Conservation (phyloP, 495 filamentous ascomycete genomes). For the Darksidea phi region DNA sequence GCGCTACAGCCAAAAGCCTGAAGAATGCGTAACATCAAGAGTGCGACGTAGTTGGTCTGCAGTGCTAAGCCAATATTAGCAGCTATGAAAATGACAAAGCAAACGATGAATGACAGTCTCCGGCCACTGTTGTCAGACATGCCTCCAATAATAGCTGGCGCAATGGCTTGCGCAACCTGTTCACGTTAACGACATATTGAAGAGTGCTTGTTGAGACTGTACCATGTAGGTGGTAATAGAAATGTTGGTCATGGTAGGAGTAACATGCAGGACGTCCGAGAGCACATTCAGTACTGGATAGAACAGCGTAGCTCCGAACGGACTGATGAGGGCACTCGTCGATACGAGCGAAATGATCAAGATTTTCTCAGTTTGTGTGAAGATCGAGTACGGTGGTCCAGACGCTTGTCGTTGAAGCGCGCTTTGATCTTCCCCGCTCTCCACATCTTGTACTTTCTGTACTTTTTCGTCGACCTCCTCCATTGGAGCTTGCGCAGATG, state of each 20-base stretch:
- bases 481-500: too few species aligned
- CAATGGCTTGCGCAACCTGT: slow-evolving; percentile 43
- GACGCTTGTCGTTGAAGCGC: slow-evolving; percentile 10
- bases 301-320: slow-evolving; percentile 38
- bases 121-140: slow-evolving; percentile 41
- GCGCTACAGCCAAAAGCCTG: slow-evolving; percentile 40
- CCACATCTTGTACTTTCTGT: too few species aligned
- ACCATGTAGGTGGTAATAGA: slow-evolving; percentile 45
- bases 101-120: slow-evolving; percentile 36
- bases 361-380: slow-evolving; percentile 33
- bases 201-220: neutral
- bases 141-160: slow-evolving; percentile 39
- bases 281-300: slow-evolving; percentile 40
- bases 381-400: slow-evolving; percentile 39
- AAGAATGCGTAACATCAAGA: slow-evolving; percentile 40
- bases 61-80: slow-evolving; percentile 41
- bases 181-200: slow-evolving; percentile 3
- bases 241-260: slow-evolving; percentile 38
- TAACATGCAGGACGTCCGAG: slow-evolving; percentile 32
- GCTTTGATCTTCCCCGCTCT: too few species aligned
- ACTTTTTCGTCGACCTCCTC: too few species aligned
- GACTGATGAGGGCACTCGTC: slow-evolving; percentile 38
- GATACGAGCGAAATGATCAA: slow-evolving; percentile 39
- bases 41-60: slow-evolving; percentile 40
- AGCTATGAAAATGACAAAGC: slow-evolving; percentile 40